A percentile compares a stretch with the other conserved stretches of the same genome.
Conservation (phyloP, 139 green algal genomes). For the Picochlorum sp. region DNA sequence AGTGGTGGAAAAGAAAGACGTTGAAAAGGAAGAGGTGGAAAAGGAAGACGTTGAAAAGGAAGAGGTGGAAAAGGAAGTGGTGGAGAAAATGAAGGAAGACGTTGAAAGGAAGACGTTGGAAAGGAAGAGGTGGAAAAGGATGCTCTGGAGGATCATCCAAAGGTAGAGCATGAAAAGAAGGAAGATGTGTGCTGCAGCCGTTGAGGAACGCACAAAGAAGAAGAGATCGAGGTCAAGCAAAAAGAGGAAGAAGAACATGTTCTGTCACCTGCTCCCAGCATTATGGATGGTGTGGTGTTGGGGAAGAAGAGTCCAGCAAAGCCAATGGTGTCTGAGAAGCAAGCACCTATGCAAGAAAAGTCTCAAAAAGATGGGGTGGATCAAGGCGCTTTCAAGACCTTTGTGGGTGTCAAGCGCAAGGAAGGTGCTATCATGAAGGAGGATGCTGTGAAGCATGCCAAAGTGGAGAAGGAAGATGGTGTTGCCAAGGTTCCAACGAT, state of each 20-base stretch:
- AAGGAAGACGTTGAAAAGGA: not conserved
- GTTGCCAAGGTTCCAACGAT: no score
- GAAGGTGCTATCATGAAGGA: no score
- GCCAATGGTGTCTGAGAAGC: not conserved
- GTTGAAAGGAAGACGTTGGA: no score
- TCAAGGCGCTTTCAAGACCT: not conserved
- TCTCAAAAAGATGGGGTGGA: not conserved
- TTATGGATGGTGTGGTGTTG: no score
- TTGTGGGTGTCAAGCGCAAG: no score
- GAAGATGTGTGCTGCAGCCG: not conserved
- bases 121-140: not conserved
- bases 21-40: no score
- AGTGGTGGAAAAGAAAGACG: not conserved
- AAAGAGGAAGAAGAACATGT: no score
- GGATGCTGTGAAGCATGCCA: no score
- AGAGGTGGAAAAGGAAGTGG: not conserved
- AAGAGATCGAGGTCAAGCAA: not conserved
- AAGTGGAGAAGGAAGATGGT: no score
- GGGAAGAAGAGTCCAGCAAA: conserved; percentile 2
- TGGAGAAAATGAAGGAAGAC: no score
- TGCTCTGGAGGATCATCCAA: not conserved
- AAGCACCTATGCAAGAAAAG: not conserved
- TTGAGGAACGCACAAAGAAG: not conserved
- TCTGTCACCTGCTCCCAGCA: no score
- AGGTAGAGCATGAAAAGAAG: not conserved